Evolutionary conservation across 768 basidiomycete species (phyloP).

Genomic region (Botryobasidium botryosum): DNA sequence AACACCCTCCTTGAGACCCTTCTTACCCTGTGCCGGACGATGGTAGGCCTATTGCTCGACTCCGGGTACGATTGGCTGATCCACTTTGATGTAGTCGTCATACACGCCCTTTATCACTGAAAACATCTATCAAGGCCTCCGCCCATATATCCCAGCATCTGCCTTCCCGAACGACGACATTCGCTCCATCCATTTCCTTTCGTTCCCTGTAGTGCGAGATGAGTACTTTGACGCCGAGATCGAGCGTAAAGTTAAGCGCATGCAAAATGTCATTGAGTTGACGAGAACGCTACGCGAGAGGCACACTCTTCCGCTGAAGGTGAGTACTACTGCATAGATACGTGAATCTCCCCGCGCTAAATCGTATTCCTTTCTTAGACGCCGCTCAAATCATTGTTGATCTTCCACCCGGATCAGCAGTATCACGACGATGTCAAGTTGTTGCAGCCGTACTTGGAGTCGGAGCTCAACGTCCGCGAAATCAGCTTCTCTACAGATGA

Average conservation of each 20-base stretch:
- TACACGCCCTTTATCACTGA: conserved; percentile 98
- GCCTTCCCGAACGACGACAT: conserved; percentile 47
- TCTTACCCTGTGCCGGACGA: conserved; percentile 85
- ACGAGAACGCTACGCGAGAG: conserved; percentile 77
- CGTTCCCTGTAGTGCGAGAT: conserved; percentile 83
- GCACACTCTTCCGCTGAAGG: conserved; percentile 79
- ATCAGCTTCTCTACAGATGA: conserved; percentile 85
- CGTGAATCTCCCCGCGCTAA: background rate
- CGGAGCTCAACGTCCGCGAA: conserved; percentile 89
- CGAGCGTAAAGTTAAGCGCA: conserved; percentile 83
- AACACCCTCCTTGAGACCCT: conserved; percentile 94
- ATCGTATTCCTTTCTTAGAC: conserved; percentile 31
- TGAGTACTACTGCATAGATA: conserved; percentile 16
- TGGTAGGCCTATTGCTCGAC: conserved; percentile 41
- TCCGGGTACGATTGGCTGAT: background rate
- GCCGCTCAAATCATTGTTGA: conserved; percentile 77
- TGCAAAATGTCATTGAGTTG: conserved; percentile 91
- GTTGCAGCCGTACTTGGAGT: conserved; percentile 75
- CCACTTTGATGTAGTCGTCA: conserved; percentile 46
- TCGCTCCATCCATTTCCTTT: conserved; percentile 88
- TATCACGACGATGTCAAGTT: conserved; percentile 77
- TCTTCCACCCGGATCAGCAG: conserved; percentile 77
- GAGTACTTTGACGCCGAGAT: conserved; percentile 91
- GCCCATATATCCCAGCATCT: conserved; percentile 67
- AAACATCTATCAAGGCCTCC: conserved; percentile 83